These are phyloP conservation scores for Boletus rex-veris DNA, from an alignment of 768 basidiomycete species.

Conservation along the genomic window DNA sequence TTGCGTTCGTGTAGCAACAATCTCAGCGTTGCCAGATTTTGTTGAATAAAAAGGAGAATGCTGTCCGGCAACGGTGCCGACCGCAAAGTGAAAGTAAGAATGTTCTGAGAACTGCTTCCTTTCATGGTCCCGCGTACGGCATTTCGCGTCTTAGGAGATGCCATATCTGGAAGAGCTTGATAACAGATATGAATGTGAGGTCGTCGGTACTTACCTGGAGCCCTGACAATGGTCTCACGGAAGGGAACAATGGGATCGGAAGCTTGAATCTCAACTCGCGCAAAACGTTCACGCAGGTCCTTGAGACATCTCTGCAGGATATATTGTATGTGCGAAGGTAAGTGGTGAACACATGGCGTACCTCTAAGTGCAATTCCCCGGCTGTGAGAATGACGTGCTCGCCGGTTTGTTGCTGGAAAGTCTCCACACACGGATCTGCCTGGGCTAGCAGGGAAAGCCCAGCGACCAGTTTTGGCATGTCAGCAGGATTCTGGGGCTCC, in stretches of 20 bases:
- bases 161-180: constrained; percentile 63
- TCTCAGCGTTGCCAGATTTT: constrained; percentile 64
- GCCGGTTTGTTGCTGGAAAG: constrained; percentile 94
- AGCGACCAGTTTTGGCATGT: constrained; percentile 84
- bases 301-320: constrained; percentile 80
- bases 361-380: constrained; percentile 95
- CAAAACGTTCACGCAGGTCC: constrained; percentile 94
- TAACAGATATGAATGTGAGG: not conserved
- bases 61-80: constrained; percentile 71
- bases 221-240: constrained; percentile 89
- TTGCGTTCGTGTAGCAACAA: constrained; percentile 52
- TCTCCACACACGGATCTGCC: constrained; percentile 96
- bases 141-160: constrained; percentile 69
- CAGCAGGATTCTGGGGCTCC: constrained; percentile 76
- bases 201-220: constrained; percentile 47
- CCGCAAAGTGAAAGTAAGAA: constrained; percentile 82
- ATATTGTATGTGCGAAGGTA: not conserved
- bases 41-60: constrained; percentile 73
- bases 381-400: constrained; percentile 97
- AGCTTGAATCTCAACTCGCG: constrained; percentile 86
- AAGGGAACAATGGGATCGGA: constrained; percentile 98
- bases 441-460: constrained; percentile 89
- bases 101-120: constrained; percentile 60
- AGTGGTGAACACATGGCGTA: constrained; percentile 29
- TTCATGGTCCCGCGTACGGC: constrained; percentile 75